phyloP scores from a whole-genome alignment of 23 red algal species.

The Gracilaria gracilis region DNA sequence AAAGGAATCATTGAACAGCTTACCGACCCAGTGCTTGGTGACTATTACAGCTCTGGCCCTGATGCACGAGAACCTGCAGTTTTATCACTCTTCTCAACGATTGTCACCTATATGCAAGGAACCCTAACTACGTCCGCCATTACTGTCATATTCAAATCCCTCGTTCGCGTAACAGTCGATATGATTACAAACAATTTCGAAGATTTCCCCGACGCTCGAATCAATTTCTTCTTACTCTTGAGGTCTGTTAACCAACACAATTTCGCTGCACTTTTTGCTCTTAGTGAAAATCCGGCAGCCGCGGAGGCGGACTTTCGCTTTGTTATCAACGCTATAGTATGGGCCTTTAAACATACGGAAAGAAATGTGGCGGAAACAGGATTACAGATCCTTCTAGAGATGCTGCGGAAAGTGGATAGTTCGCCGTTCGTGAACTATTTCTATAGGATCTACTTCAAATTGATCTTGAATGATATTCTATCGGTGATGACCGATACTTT shows the following conservation, averaged over 20 bases:
- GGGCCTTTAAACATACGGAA: slow-evolving; percentile 99
- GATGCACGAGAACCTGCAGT: slow-evolving; percentile 94
- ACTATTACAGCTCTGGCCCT: slow-evolving; percentile 83
- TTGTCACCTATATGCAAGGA: slow-evolving; percentile 82
- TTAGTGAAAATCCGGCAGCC: slow-evolving; percentile 82
- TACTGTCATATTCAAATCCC: slow-evolving; percentile 83
- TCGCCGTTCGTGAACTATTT: slow-evolving; percentile 87
- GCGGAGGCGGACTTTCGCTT: slow-evolving; percentile 93
- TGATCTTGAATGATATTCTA: slow-evolving; percentile 94
- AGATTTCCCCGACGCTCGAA: slow-evolving; percentile 96
- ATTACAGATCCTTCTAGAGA: slow-evolving; percentile 87
- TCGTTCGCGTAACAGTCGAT: slow-evolving; percentile 84
- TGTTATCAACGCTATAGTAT: slow-evolving; percentile 96
- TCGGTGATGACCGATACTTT: slow-evolving; percentile 94
- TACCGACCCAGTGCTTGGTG: slow-evolving; percentile 80
- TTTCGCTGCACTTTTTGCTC: slow-evolving; percentile 87
- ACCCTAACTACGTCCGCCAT: slow-evolving; percentile 58
- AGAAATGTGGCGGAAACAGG: slow-evolving; percentile 98
- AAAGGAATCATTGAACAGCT: slow-evolving; percentile 84
- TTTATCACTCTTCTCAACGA: slow-evolving; percentile 85
- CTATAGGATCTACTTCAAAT: slow-evolving; percentile 87
- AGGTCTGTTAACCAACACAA: slow-evolving; percentile 85
- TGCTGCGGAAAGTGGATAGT: slow-evolving; percentile 83
- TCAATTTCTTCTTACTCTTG: slow-evolving; percentile 92
- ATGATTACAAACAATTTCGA: slow-evolving; percentile 99